Conservation (phyloP, 345 rosid genomes). For the Gossypium australe region DNA sequence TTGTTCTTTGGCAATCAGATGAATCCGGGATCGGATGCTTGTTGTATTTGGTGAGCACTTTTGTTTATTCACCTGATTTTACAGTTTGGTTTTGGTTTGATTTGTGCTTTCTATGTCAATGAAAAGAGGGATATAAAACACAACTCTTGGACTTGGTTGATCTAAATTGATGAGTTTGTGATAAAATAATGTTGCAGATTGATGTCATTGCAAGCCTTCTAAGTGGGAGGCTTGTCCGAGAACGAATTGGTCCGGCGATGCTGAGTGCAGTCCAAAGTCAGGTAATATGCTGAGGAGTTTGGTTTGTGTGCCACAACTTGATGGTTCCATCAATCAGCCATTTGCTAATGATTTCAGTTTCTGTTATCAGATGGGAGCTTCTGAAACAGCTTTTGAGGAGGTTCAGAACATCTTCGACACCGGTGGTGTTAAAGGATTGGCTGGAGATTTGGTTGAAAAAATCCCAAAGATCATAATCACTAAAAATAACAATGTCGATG, state of each 20-base stretch:
- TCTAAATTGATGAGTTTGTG: neutral
- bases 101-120: neutral
- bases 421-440: conserved; percentile 63
- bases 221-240: conserved; percentile 97
- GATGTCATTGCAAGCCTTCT: conserved; percentile 97
- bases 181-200: conserved; percentile 39
- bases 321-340: neutral
- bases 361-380: conserved; percentile 80
- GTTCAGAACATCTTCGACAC: conserved; percentile 83
- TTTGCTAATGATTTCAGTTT: conserved; percentile 13
- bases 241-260: conserved; percentile 98
- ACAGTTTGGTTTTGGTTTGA: neutral
- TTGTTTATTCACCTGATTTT: neutral
- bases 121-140: neutral
- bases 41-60: conserved; percentile 78
- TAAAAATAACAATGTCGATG: conserved; percentile 51
- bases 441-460: conserved; percentile 72
- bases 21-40: conserved; percentile 88
- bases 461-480: conserved; percentile 82
- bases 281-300: conserved; percentile 34
- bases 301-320: neutral
- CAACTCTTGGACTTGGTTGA: neutral
- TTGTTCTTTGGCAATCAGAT: conserved; percentile 90
- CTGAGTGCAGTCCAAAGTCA: conserved; percentile 98
- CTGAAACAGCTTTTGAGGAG: conserved; percentile 72